Conservation (phyloP, 139 green algal species). For the Coccomyxa sp. region DNA sequence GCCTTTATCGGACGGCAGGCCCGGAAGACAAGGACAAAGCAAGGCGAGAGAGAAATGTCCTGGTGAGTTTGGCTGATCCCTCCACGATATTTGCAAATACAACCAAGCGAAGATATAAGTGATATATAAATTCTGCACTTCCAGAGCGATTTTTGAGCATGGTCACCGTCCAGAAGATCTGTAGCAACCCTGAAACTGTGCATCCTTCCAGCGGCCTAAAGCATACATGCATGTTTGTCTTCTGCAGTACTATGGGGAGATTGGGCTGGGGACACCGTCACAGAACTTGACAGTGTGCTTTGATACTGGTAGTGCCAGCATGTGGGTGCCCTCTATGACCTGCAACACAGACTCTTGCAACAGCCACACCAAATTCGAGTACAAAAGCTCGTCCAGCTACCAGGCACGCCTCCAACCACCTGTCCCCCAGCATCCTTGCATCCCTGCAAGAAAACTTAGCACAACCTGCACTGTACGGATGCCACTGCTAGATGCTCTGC, state of each 20-base stretch:
- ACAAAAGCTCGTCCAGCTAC: not conserved
- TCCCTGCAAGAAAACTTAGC: too few relatives aligned
- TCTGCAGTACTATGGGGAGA: slow-evolving; percentile 1
- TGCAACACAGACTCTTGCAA: not conserved
- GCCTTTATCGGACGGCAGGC: not conserved
- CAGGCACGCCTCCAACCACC: not conserved
- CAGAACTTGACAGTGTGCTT: not conserved
- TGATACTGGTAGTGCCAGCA: not conserved
- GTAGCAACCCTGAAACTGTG: too few relatives aligned
- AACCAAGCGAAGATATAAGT: too few relatives aligned
- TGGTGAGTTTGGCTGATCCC: not conserved
- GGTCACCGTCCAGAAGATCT: too few relatives aligned
- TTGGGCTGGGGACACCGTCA: not conserved
- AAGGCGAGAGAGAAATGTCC: not conserved
- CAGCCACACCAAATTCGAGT: not conserved
- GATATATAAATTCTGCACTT: too few relatives aligned
- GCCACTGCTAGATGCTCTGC: not conserved
- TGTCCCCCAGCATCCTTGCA: not conserved
- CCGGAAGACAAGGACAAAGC: not conserved
- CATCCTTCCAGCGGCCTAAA: too few relatives aligned
- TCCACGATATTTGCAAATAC: not conserved
- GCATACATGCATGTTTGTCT: not conserved
- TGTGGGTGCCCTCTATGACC: not conserved
- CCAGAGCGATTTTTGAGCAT: too few relatives aligned
- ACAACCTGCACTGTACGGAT: too few relatives aligned